These are phyloP conservation scores for Sordaria brevicollis DNA, from an alignment of 495 filamentous ascomycete genomes.

Conservation along the genomic window DNA sequence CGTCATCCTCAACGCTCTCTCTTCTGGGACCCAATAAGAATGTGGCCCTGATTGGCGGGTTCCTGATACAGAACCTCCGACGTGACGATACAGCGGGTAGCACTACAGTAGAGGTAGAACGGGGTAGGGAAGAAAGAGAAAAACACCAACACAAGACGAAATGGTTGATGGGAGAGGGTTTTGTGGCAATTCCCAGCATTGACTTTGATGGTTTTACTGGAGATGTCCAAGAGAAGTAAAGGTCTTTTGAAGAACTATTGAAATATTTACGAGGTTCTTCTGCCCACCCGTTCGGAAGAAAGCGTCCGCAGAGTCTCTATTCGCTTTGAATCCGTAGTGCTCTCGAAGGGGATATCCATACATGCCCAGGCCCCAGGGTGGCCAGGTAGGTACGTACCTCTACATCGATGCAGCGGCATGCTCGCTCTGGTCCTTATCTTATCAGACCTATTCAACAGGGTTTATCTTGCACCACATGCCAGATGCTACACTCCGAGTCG, in stretches of 20 bases:
- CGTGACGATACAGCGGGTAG: too few relatives aligned
- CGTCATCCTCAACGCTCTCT: not conserved
- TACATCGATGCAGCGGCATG: not conserved
- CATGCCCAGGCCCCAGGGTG: too few relatives aligned
- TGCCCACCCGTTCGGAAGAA: not conserved
- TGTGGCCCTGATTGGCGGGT: not conserved
- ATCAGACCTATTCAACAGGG: not conserved
- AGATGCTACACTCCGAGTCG: too few relatives aligned
- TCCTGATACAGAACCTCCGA: not conserved
- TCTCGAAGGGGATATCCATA: not conserved
- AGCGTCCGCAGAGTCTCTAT: not conserved
- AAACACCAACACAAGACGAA: too few relatives aligned
- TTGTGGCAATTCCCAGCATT: not conserved
- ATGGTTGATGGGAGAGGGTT: too few relatives aligned
- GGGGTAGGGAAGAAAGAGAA: too few relatives aligned
- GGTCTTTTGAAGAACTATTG: not conserved
- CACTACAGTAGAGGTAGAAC: too few relatives aligned
- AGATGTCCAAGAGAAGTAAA: not conserved
- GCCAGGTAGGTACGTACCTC: too few relatives aligned
- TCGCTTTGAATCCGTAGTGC: not conserved
- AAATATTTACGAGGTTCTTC: not conserved
- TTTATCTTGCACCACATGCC: not conserved
- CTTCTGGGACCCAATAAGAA: not conserved
- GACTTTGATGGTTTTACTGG: not conserved
- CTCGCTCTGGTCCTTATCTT: not conserved